Evolutionary conservation across 1,139 yeast species (phyloP), one percentile per base, ranked within the genome.

Genomic region (Nakaseomyces kungkrabaensis): DNA sequence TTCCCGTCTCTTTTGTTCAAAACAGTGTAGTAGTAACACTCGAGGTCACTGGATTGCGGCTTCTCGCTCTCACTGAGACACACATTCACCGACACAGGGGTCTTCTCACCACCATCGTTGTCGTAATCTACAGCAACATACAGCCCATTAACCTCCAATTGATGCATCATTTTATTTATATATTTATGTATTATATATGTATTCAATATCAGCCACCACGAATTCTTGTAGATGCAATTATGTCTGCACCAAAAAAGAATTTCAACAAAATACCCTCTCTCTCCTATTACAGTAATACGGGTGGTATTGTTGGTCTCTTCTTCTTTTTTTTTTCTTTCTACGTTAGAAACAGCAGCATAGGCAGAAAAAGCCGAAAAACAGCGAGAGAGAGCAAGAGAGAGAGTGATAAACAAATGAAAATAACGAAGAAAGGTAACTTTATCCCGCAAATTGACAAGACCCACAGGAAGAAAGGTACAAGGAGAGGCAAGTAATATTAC

Each of bases 1-100:
- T 57, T 57, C 32, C 49, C 50, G 3, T 47, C 40, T 8, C 32
- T 37, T n/a, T 13, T 17, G n/a, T 13, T 31, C 32, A 29, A 13
- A 6, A 46, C 32, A n/a, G 48, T 41, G 32, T 46, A 46, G 25
- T 46, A 46, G n/a, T 46, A 46, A 25, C 48, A 46, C 34, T 41
- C 44, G 5, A 41, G 34, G 5, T 13, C 25, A 17, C 44, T 41
- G 24, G n/a, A n/a, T 34, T 27, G 24, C n/a, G 34, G 34, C 8
- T 41, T 34, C 4, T 6, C 9, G 29, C 11, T 22, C 33, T 29
- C 44, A 29, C 44, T 41, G 25, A 41, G 44, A 41, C 44, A 41
- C 25, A 41, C 24, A 5, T 41, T 41, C 34, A 41, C 11, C 24
- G 44, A 27, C 31, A 41, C 34, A 3, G 44, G 44, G 5, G 25